A percentile compares a stretch with the other conserved stretches of the same genome.
phyloP scores from a whole-genome alignment of 495 filamentous ascomycete genomes.

The Bathelium albidoporum region DNA sequence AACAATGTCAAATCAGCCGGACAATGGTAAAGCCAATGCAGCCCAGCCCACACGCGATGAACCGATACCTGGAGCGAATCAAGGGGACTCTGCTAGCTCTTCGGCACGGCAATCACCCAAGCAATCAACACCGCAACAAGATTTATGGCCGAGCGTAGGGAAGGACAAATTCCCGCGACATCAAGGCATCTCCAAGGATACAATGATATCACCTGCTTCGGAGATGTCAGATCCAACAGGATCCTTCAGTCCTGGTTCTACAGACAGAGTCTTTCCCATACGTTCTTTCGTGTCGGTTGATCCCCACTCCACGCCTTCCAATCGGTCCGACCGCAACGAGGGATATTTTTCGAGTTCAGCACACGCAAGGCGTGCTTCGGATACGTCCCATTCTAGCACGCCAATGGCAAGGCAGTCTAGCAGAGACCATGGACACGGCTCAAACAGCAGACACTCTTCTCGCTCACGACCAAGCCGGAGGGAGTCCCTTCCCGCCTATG shows the following conservation, averaged over 20 bases:
- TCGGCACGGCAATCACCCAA: not conserved
- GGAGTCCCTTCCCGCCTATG: not conserved
- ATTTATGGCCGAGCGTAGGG: not conserved
- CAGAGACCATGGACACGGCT: not conserved
- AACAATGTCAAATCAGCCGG: not conserved
- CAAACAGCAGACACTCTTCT: not conserved
- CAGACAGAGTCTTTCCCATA: conserved; percentile 75
- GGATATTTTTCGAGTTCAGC: conserved; percentile 22
- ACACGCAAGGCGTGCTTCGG: conserved; percentile 17
- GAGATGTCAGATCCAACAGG: conserved; percentile 1
- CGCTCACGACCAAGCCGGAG: not conserved
- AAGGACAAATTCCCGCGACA: not conserved
- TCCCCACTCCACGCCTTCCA: conserved; percentile 36
- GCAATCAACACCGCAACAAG: not conserved
- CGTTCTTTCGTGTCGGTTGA: conserved; percentile 70
- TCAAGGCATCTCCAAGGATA: not conserved
- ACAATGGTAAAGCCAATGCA: not conserved
- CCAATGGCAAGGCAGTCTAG: conserved; percentile 2
- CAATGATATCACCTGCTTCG: not conserved
- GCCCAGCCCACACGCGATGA: not conserved
- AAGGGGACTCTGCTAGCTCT: not conserved
- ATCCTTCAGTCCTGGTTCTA: conserved; percentile 34
- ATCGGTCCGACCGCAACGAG: conserved; percentile 14
- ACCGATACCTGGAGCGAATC: not conserved
- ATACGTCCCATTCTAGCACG: not conserved